Evolutionary conservation across 2,329 filamentous ascomycete genomes (phyloP).

Genomic region (Colletotrichum karsti): DNA sequence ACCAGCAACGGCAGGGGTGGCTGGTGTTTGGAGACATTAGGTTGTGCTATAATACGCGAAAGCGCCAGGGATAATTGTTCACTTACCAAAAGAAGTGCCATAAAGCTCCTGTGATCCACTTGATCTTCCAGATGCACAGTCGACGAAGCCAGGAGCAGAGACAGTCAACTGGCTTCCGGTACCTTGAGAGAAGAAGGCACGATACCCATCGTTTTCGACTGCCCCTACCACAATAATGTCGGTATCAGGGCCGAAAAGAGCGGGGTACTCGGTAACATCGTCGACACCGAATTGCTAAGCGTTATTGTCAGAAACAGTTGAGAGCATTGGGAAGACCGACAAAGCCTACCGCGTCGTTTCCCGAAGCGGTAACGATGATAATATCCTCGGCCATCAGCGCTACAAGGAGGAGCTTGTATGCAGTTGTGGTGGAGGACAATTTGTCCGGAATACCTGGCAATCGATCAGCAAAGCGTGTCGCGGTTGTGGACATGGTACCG

Average conservation of each 20-base stretch:
- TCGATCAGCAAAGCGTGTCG: background rate
- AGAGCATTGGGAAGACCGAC: too few species aligned
- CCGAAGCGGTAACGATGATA: background rate
- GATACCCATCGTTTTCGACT: background rate
- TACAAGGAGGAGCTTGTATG: background rate
- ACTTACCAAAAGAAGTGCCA: conserved; percentile 5
- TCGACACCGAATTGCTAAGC: background rate
- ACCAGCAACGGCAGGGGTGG: background rate
- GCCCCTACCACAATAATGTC: conserved; percentile 18
- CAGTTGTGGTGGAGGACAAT: background rate
- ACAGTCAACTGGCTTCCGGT: background rate
- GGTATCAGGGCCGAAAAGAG: background rate
- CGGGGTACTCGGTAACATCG: background rate
- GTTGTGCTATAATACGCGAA: background rate
- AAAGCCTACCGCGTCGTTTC: background rate
- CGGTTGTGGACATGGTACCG: too few species aligned
- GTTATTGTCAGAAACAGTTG: background rate
- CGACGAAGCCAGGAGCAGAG: background rate
- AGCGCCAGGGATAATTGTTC: background rate
- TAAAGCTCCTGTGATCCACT: background rate
- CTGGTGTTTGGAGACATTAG: background rate
- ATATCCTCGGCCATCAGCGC: conserved; percentile 10
- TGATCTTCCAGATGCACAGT: background rate
- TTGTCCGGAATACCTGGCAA: background rate
- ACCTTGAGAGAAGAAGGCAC: conserved; percentile 1